Evolutionary conservation across 228 moss, liverwort and hornwort species (phyloP).

Genomic region (Sphagnum fallax): DNA sequence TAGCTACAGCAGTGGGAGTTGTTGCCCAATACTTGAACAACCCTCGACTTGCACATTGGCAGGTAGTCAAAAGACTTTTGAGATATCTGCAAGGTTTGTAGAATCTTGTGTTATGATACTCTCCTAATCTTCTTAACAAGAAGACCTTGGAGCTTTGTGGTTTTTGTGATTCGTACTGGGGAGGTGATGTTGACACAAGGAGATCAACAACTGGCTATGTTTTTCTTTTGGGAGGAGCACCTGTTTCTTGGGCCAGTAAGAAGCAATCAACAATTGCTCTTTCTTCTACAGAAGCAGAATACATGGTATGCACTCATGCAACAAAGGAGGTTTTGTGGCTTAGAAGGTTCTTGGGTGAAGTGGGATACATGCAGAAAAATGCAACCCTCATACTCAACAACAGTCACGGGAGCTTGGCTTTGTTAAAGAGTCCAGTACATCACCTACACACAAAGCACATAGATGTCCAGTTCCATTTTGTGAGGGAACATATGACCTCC

Average conservation of each 20-base stretch:
- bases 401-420: neutral
- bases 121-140: too few relatives aligned
- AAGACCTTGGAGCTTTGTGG: too few relatives aligned
- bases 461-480: neutral
- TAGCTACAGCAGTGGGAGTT: too few relatives aligned
- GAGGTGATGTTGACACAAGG: neutral
- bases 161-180: neutral
- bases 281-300: neutral
- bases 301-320: neutral
- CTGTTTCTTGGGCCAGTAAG: neutral
- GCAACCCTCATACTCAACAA: neutral
- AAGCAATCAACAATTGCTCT: neutral
- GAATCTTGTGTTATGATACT: too few relatives aligned
- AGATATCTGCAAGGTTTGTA: too few relatives aligned
- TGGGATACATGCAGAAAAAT: neutral
- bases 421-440: neutral
- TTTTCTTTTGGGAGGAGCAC: neutral
- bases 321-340: neutral
- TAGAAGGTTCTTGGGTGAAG: neutral
- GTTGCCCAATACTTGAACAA: too few relatives aligned
- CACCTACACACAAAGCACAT: neutral
- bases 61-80: too few relatives aligned
- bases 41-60: too few relatives aligned
- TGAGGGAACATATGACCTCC: neutral
- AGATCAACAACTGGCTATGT: neutral